Evolutionary conservation across 768 basidiomycete species (phyloP).

Genomic region (Lactarius evosmus): DNA sequence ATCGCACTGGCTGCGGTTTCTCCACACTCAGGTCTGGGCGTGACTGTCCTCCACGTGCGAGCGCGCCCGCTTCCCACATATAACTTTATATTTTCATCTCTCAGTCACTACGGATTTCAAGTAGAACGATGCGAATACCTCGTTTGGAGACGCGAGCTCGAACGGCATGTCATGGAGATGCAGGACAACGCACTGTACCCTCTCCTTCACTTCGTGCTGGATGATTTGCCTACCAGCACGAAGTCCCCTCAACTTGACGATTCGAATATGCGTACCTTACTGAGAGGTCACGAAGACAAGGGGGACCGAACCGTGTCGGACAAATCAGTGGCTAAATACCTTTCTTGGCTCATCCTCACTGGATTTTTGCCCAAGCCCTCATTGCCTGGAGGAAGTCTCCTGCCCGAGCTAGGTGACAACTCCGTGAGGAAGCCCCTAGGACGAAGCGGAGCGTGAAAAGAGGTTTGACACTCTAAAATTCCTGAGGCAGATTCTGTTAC

Average conservation of each 20-base stretch:
- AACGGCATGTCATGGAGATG: conserved; percentile 90
- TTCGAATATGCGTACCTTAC: conserved; percentile 68
- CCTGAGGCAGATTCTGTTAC: not conserved
- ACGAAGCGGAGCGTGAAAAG: conserved; percentile 48
- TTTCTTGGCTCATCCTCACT: conserved; percentile 88
- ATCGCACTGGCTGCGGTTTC: conserved; percentile 69
- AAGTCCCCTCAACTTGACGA: conserved; percentile 91
- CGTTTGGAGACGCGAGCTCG: conserved; percentile 86
- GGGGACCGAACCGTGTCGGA: conserved; percentile 62
- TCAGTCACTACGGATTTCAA: conserved; percentile 76
- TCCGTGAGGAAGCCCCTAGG: conserved; percentile 61
- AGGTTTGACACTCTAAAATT: not conserved
- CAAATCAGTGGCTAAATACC: conserved; percentile 76
- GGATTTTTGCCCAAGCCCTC: conserved; percentile 70
- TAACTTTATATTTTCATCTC: conserved; percentile 75
- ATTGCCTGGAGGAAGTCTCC: conserved; percentile 36
- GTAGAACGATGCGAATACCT: conserved; percentile 84
- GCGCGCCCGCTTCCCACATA: conserved; percentile 86
- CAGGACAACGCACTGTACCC: conserved; percentile 98
- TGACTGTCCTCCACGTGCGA: conserved; percentile 78
- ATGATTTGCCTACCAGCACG: conserved; percentile 95
- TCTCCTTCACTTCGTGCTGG: conserved; percentile 92
- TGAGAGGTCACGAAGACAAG: conserved; percentile 41
- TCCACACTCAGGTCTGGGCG: conserved; percentile 41
- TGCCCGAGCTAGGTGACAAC: conserved; percentile 47